Base-by-base conservation (phyloP, 176 grass and related monocot species). In the Phyllostachys edulis region DNA sequence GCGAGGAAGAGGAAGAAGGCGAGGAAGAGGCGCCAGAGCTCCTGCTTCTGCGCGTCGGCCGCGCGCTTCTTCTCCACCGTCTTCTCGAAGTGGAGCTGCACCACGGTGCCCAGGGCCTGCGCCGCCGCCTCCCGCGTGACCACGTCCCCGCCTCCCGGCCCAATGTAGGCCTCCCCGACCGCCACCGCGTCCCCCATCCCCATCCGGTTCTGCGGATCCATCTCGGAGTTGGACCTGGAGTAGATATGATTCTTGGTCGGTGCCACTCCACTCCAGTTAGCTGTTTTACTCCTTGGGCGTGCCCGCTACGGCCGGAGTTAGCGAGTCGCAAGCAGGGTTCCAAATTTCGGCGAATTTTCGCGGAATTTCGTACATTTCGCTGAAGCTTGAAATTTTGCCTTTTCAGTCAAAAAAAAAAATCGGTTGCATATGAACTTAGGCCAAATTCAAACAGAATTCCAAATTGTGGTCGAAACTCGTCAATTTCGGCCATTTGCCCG, bases 81-180 rank as follows among this genome's bases (percentile, higher is more conserved):
- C 89, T 98, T 98, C 85, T 95, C 95, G 85, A 95, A 93, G 88
- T 98, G 95, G 17, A 98, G 91, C 91, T 98, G 90, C 20, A 98
- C 80, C 60, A 95, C 88, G 6, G 89, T 63, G 67, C 92, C 94
- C 66, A 98, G 92, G 18, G 83, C 76, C 86, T 88, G 89, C 70
- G 90, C 89, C 42, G 91, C 95, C 72, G 91, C 85, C 17, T 90
- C 91, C 55, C 88, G 78, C 17, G 85, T 61, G 17, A 90, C 79
- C 65, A 84, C 79, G 60, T 67, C 76, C 2, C 26, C 82, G 3
- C 72, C 85, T 0, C 52, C 88, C 0, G 4, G 3, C 0, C 54
- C 82, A 26, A 80, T 44, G 92, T 82, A 85, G 32, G 88, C 78
- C 72, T 69, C 83, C 0, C 75, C 88, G 1, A 36, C 63, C 12